Percentiles rank a stretch among this genome's conserved stretches.
Conservation (phyloP, 2,329 filamentous ascomycete species). For the Dactylonectria macrodidyma region DNA sequence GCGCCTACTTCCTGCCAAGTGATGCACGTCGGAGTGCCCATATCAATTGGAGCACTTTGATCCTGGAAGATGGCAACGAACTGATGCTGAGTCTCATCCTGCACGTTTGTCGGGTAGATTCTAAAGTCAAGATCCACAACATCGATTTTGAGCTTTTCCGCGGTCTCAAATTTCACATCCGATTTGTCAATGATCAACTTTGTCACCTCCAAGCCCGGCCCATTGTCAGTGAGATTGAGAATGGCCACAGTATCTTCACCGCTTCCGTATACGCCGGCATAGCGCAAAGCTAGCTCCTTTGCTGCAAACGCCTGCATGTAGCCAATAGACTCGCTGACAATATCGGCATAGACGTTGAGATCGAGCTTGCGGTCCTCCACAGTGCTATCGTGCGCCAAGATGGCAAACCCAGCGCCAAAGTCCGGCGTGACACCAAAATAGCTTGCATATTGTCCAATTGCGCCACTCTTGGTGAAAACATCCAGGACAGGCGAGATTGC, state of each 20-base stretch:
- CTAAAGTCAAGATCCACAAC: slow-evolving; percentile 46
- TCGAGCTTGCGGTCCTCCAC: slow-evolving; percentile 44
- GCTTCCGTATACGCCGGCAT: slow-evolving; percentile 23
- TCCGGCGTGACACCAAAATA: slow-evolving; percentile 40
- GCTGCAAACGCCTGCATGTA: slow-evolving; percentile 29
- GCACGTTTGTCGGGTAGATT: slow-evolving; percentile 51
- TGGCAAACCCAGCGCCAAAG: slow-evolving; percentile 50
- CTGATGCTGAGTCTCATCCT: slow-evolving; percentile 38
- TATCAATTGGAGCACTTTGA: slow-evolving; percentile 47
- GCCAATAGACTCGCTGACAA: slow-evolving; percentile 45
- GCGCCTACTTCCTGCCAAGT: slow-evolving; percentile 48
- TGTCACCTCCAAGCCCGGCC: slow-evolving; percentile 46
- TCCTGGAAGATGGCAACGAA: slow-evolving; percentile 52
- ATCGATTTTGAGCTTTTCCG: slow-evolving; percentile 41
- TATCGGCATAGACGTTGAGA: slow-evolving; percentile 53
- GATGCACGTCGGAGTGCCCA: slow-evolving; percentile 53
- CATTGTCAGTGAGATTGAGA: slow-evolving; percentile 38
- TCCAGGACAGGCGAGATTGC: slow-evolving; percentile 45
- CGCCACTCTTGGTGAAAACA: slow-evolving; percentile 47
- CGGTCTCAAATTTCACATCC: slow-evolving; percentile 38
- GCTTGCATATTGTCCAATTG: slow-evolving; percentile 48
- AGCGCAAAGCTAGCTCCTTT: slow-evolving; percentile 30
- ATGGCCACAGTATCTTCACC: background rate
- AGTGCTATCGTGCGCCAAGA: slow-evolving; percentile 51
- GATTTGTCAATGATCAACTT: slow-evolving; percentile 28